Evolutionary conservation across 371 early-diverging fungal species (phyloP), one percentile per base, ranked within the genome.

Genomic region (Syncephalis plumigaleata): DNA sequence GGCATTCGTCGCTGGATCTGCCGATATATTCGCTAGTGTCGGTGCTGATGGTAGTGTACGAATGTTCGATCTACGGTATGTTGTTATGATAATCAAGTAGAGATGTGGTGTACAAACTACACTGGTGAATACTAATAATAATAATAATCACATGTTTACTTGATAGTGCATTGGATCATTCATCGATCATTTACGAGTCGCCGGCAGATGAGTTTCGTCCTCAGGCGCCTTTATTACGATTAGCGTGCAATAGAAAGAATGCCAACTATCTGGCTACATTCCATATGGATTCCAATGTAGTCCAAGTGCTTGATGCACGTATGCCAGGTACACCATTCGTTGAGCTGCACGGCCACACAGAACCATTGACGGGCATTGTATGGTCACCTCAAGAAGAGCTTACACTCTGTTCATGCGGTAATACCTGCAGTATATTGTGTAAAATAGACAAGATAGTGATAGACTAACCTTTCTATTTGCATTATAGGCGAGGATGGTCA

Each of bases 11-110:
- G 68, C 79, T 36, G 79, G 80, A 37, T 77, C 79, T 17, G 60
- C 75, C 9, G 84, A 95, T 52, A 78, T 85, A n/a, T 97, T 97
- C 76, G 94, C 85, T 0, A 85, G 87, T 50, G 93, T 88, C 2
- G 95, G 96, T 11, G 94, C 90, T 1, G 97, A 97, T 60, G 97
- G 97, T 0, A 84, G 85, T 13, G 82, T 97, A n/a, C 75, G 97
- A 20, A 76, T 91, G 70, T 97, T 97, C 67, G 97, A 97, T 64
- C 66, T 92, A 46, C 68, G 97, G 73, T 77, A 57, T 22, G 25
- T 15, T 16, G 20, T n/a, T n/a, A n/a, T n/a, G n/a, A n/a, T n/a
- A n/a, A 37, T 37, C 37, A 13, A 37, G 11, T n/a, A n/a, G 11
- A n/a, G 11, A 11, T 13, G n/a, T 37, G 13, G n/a, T 38, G 17